A percentile compares a stretch with the other conserved stretches of the same genome.
Evolutionary conservation across 805 yeast genomes (phyloP).

Genomic region (Suhomyces prunicola): DNA sequence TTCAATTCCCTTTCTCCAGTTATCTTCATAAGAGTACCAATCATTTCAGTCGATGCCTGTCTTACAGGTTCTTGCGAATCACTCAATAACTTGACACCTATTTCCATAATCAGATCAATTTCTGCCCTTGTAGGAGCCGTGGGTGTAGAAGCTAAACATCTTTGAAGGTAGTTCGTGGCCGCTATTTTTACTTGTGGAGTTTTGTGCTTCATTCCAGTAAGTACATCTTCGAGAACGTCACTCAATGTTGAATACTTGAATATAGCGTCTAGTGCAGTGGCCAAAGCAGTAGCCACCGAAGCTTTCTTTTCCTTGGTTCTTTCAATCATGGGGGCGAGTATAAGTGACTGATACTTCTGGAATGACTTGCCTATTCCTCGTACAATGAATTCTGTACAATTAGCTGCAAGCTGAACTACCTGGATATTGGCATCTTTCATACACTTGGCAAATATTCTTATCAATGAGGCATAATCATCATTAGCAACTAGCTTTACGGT

Average conservation of each 20-base stretch:
- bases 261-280: slow-evolving; percentile 60
- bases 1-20: slow-evolving; percentile 69
- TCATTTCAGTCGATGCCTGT: slow-evolving; percentile 67
- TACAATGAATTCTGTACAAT: slow-evolving; percentile 57
- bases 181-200: slow-evolving; percentile 81
- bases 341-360: slow-evolving; percentile 47
- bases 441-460: slow-evolving; percentile 63
- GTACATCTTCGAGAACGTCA: slow-evolving; percentile 57
- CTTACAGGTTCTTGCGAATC: slow-evolving; percentile 88
- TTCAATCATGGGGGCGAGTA: slow-evolving; percentile 66
- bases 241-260: slow-evolving; percentile 48
- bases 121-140: slow-evolving; percentile 51
- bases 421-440: slow-evolving; percentile 87
- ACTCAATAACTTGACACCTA: slow-evolving; percentile 59
- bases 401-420: slow-evolving; percentile 78
- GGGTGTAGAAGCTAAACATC: slow-evolving; percentile 55
- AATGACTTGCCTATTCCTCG: slow-evolving; percentile 62
- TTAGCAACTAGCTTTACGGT: slow-evolving; percentile 49
- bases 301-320: slow-evolving; percentile 87
- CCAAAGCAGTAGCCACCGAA: slow-evolving; percentile 69
- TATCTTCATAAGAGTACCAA: slow-evolving; percentile 82
- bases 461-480: slow-evolving; percentile 65
- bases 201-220: slow-evolving; percentile 65
- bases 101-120: slow-evolving; percentile 53
- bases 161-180: slow-evolving; percentile 58